A percentile compares a stretch with the other conserved stretches of the same genome.
phyloP scores from a whole-genome alignment of 352 stramenopile genomes.

The Pythium coloratum region DNA sequence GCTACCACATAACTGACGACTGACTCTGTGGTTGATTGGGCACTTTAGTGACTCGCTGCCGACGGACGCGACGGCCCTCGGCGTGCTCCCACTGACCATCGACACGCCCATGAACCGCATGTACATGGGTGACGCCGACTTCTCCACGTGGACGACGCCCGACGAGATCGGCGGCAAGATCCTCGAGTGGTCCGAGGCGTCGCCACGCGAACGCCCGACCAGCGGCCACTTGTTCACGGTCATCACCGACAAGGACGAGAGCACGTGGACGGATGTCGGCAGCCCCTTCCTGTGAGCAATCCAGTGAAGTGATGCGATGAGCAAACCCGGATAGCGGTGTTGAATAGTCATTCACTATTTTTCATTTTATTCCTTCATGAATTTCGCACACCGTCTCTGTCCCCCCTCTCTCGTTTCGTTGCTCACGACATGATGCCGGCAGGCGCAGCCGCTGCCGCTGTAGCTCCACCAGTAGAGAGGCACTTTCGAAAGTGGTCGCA shows the following conservation, averaged over 20 bases:
- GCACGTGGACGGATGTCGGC: slow-evolving; percentile 61
- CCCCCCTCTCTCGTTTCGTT: no score
- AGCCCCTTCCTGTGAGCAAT: slow-evolving; percentile 63
- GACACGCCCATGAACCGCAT: slow-evolving; percentile 90
- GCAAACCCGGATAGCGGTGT: neutral
- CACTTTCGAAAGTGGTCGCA: slow-evolving; percentile 79
- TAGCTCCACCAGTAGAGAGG: slow-evolving; percentile 19
- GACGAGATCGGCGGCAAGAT: slow-evolving; percentile 80
- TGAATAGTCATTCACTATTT: neutral
- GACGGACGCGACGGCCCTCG: slow-evolving; percentile 48
- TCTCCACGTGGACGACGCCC: slow-evolving; percentile 78
- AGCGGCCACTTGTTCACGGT: slow-evolving; percentile 76
- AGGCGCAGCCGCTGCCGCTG: neutral
- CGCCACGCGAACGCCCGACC: slow-evolving; percentile 40
- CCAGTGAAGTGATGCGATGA: neutral
- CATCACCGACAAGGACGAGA: slow-evolving; percentile 54
- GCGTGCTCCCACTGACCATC: slow-evolving; percentile 78
- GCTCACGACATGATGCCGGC: slow-evolving; percentile 25
- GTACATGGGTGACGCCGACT: slow-evolving; percentile 85
- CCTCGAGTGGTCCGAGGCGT: slow-evolving; percentile 59
- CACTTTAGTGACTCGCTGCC: slow-evolving; percentile 51
- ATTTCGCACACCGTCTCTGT: neutral
- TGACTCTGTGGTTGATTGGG: neutral
- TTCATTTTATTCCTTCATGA: neutral
- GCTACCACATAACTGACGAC: no score